Evolutionary conservation across 371 early-diverging fungal genomes (phyloP), one percentile per base, ranked within the genome.

Genomic region (Mucor piriformis): DNA sequence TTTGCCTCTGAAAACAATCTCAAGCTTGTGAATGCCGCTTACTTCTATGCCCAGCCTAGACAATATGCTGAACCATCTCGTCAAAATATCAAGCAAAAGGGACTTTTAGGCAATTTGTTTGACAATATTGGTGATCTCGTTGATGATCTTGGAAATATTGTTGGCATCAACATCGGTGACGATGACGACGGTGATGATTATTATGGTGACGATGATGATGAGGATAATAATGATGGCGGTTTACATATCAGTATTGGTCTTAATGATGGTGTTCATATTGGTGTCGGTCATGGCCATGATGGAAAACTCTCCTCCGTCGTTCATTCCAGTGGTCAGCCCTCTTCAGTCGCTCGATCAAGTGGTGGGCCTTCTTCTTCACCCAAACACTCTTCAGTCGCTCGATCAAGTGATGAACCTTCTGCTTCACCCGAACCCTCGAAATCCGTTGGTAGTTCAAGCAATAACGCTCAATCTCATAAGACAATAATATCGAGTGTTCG

Each of bases 1-100:
- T 72, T 69, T 56, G 53, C 29, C 10, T 10, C 34, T 0, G 59
- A 56, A 6, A 72, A 72, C 50, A 56, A 63, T 3, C 59, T 72
- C 11, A 57, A 40, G 8, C 50, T 59, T 3, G 64, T 68, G n/a
- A 50, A 63, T 27, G 73, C 66, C 37, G 37, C 50, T 1, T 72
- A 69, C 44, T 60, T 72, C 6, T 49, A 32, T 16, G 27, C 49
- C 16, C 32, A 49, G 11, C 15, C 8, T 16, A 27, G 13, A 49
- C 18, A 49, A 18, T 3, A 4, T 43, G 43, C 24, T 13, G 18
- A 23, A 13, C 23, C 23, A 2, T 5, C 3, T 13, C 46, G 24
- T 12, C 16, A 24, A 7, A 24, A 46, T 11, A 46, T 32, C 16
- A 49, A 32, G 29, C 16, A n/a, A 13, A 8, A n/a, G 1, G 29